A percentile compares a stretch with the other conserved stretches of the same genome.
These are phyloP conservation scores for Cryptococcus sp. DNA, from an alignment of 1,284 basidiomycete species.

Conservation along the genomic window DNA sequence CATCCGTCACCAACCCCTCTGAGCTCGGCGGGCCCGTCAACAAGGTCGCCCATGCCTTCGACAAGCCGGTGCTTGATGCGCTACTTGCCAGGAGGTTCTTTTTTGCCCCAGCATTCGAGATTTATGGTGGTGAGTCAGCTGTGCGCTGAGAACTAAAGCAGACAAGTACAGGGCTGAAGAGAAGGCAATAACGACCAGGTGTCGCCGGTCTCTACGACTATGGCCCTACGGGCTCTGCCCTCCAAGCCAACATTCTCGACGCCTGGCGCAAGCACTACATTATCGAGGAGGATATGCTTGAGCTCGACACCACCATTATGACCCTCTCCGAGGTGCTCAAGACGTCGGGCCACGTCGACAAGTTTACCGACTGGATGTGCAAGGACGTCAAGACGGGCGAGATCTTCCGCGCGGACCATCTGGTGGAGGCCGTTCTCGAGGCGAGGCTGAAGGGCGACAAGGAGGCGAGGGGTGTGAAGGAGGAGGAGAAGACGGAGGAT, in stretches of 20 bases:
- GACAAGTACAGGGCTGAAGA: background rate
- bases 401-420: constrained; percentile 94
- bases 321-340: constrained; percentile 94
- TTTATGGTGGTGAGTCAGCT: constrained; percentile 79
- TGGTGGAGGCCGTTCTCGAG: constrained; percentile 90
- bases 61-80: constrained; percentile 81
- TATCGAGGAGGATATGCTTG: constrained; percentile 97
- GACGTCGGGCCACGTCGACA: constrained; percentile 95
- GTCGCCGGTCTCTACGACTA: constrained; percentile 96
- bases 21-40: constrained; percentile 56
- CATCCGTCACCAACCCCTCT: constrained; percentile 36
- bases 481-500: constrained; percentile 56
- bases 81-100: constrained; percentile 92
- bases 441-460: constrained; percentile 85
- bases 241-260: constrained; percentile 94
- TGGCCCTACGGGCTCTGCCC: constrained; percentile 87
- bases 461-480: constrained; percentile 74
- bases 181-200: constrained; percentile 53
- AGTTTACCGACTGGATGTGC: constrained; percentile 99
- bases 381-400: constrained; percentile 93
- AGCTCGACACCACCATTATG: constrained; percentile 98
- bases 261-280: constrained; percentile 99
- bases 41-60: constrained; percentile 84
- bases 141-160: background rate
- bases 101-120: constrained; percentile 96